These are phyloP conservation scores for Brachypodium distachyon DNA, from an alignment of 202 grass and related monocot species.

Conservation along the genomic window DNA sequence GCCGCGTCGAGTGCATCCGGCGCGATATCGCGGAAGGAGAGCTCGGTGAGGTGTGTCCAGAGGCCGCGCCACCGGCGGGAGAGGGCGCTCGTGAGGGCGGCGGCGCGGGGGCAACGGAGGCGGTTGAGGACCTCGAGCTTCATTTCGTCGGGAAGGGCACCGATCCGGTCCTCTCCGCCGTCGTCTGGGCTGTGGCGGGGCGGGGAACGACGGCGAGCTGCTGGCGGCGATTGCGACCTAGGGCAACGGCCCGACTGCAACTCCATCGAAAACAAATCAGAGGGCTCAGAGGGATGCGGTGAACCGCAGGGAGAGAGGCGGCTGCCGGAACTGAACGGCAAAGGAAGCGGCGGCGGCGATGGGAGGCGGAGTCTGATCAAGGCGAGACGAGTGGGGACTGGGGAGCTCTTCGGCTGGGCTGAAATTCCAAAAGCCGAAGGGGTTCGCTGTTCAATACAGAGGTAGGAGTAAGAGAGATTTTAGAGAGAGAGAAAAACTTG, in stretches of 20 bases:
- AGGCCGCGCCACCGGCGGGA: neutral
- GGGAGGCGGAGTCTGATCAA: too few species aligned
- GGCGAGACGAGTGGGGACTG: too few species aligned
- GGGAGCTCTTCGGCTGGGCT: too few species aligned
- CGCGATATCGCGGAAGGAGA: neutral
- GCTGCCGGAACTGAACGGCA: too few species aligned
- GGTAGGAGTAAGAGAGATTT: too few species aligned
- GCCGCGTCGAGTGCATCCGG: neutral
- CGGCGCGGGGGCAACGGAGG: neutral
- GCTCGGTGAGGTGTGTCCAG: neutral
- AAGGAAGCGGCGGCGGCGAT: too few species aligned
- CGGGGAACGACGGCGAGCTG: neutral
- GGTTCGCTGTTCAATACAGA: too few species aligned
- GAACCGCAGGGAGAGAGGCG: too few species aligned
- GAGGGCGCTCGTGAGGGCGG: neutral
- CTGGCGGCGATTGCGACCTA: neutral
- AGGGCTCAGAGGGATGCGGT: too few species aligned
- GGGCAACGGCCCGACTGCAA: neutral
- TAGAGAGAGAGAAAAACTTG: too few species aligned
- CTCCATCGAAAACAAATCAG: neutral
- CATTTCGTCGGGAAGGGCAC: neutral
- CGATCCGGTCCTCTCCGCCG: neutral
- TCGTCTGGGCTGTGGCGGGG: neutral
- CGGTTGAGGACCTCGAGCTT: neutral
- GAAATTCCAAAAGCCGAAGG: too few species aligned